phyloP scores from a whole-genome alignment of 2,329 filamentous ascomycete species.

The Albophoma yamanashiensis region DNA sequence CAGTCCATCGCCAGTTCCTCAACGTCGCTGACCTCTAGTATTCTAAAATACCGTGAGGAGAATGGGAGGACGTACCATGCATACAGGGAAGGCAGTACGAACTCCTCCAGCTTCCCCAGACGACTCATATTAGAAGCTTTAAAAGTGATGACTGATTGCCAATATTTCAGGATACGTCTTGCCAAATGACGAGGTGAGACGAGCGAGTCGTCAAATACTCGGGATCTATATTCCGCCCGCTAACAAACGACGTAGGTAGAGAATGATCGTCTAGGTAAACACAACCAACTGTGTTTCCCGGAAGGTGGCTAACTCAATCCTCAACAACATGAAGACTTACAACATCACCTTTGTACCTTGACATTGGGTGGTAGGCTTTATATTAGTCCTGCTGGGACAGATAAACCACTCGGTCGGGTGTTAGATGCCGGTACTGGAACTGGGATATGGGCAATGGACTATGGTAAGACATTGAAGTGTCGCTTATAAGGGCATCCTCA shows the following conservation, averaged over 20 bases:
- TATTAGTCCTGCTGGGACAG: constrained; percentile 11
- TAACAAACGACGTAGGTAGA: constrained; percentile 11
- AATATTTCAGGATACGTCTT: constrained; percentile 15
- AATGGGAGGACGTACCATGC: constrained; percentile 28
- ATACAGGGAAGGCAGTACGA: constrained; percentile 17
- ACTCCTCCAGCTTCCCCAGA: too few species aligned
- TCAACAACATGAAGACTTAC: constrained; percentile 14
- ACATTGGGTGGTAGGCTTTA: constrained; percentile 20
- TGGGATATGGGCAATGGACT: constrained; percentile 34
- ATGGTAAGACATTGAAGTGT: constrained; percentile 14
- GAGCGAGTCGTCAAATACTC: not conserved
- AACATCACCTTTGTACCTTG: constrained; percentile 23
- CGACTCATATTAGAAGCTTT: not conserved
- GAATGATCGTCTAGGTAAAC: constrained; percentile 18
- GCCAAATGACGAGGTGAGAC: constrained; percentile 17
- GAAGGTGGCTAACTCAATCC: not conserved
- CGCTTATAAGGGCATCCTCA: too few species aligned
- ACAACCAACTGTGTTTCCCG: not conserved
- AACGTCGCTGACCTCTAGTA: constrained; percentile 22
- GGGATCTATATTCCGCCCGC: not conserved
- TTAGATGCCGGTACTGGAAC: constrained; percentile 40
- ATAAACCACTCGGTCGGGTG: constrained; percentile 14
- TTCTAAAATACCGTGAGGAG: constrained; percentile 23
- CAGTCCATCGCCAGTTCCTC: constrained; percentile 6
- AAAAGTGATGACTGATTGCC: not conserved